These are phyloP conservation scores for Fraxinus latifolia DNA, from an alignment of 305 asterid genomes.

Conservation along the genomic window DNA sequence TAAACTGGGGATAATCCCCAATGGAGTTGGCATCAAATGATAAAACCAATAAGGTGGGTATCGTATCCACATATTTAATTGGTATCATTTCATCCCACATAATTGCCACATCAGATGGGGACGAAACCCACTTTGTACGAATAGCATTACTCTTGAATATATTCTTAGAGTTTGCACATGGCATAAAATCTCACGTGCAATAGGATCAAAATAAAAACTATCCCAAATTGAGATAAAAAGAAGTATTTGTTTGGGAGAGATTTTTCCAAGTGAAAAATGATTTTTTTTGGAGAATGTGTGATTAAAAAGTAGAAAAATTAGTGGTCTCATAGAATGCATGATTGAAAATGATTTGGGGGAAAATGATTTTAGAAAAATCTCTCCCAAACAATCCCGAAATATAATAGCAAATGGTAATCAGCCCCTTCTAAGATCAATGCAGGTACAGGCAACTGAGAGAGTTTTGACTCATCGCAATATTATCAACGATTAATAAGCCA, in stretches of 20 bases:
- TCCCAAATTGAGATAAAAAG: not conserved
- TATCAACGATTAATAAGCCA: not conserved
- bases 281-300: not conserved
- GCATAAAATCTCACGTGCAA: not conserved
- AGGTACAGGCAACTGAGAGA: conserved; percentile 7
- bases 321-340: not conserved
- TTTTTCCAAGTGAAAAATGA: not conserved
- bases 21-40: not conserved
- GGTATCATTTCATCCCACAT: not conserved
- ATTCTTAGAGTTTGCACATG: not conserved
- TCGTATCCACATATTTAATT: not conserved
- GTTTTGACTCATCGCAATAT: not conserved
- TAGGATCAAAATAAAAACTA: not conserved
- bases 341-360: not conserved
- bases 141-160: not conserved
- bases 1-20: not conserved
- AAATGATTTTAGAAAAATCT: not conserved
- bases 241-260: not conserved
- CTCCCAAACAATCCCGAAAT: not conserved
- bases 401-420: not conserved
- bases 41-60: not conserved
- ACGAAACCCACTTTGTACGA: not conserved
- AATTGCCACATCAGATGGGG: not conserved
- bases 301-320: not conserved
- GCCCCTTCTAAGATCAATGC: not conserved